phyloP scores from a whole-genome alignment of 208 protist genomes.

The Trypanosoma platydactyli region DNA sequence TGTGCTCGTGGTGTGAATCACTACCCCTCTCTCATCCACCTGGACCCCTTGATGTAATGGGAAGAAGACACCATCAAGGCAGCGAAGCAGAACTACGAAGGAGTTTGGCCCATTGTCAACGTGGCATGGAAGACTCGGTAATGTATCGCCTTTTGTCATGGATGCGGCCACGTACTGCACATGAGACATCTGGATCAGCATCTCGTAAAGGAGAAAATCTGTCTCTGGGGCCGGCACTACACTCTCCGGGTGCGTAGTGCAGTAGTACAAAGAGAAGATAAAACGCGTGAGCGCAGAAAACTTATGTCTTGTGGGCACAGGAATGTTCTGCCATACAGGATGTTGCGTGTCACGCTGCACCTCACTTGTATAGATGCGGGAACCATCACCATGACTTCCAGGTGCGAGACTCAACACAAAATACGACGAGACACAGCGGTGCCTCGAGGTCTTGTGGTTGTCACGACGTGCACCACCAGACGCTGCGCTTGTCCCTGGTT shows the following conservation, averaged over 20 bases:
- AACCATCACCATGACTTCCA: not conserved
- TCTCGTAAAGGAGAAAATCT: constrained; percentile 41
- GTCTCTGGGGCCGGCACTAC: constrained; percentile 17
- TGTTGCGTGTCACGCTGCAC: constrained; percentile 38
- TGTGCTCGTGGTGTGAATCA: not conserved
- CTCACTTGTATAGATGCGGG: constrained; percentile 39
- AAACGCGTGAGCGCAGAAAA: constrained; percentile 20
- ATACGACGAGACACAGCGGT: constrained; percentile 32
- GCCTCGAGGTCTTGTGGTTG: not conserved
- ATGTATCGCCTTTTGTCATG: constrained; percentile 41
- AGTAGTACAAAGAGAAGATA: constrained; percentile 46
- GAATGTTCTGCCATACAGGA: constrained; percentile 41
- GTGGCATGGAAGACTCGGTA: constrained; percentile 28
- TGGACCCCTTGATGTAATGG: constrained; percentile 32
- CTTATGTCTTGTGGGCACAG: constrained; percentile 6
- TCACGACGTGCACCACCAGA: not conserved
- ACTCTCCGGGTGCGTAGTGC: constrained; percentile 10
- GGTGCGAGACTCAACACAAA: constrained; percentile 28
- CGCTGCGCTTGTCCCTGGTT: not conserved
- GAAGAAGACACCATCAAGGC: constrained; percentile 53
- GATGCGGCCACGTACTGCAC: constrained; percentile 44
- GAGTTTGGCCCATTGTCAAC: constrained; percentile 26
- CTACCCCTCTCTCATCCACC: constrained; percentile 9
- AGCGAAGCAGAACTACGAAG: constrained; percentile 41
- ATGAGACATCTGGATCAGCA: constrained; percentile 40